Evolutionary conservation across 345 rosid species (phyloP).

Genomic region (Passiflora organensis): DNA sequence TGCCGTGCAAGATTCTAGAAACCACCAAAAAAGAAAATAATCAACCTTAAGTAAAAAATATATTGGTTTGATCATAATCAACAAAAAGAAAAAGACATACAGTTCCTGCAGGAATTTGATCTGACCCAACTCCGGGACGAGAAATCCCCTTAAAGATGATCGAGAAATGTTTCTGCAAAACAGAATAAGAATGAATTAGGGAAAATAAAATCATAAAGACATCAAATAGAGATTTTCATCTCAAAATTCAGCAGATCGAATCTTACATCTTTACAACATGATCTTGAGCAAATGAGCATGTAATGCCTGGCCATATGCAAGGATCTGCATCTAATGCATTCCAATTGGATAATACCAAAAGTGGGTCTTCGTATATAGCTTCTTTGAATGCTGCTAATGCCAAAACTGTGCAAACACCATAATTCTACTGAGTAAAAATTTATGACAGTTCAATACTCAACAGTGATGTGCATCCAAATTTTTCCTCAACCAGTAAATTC

Average conservation of each 20-base stretch:
- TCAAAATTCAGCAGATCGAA: conserved; percentile 1
- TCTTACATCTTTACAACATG: conserved; percentile 84
- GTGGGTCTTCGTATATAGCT: conserved; percentile 85
- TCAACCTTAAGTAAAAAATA: background rate
- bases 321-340: conserved; percentile 75
- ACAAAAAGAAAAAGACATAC: conserved; percentile 34
- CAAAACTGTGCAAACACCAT: conserved; percentile 39
- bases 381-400: conserved; percentile 77
- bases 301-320: conserved; percentile 75
- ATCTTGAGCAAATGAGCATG: conserved; percentile 48
- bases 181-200: conserved; percentile 9
- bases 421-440: conserved; percentile 20
- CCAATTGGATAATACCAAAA: conserved; percentile 71
- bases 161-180: conserved; percentile 69
- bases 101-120: conserved; percentile 66
- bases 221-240: background rate
- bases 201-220: background rate
- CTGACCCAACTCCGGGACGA: conserved; percentile 74
- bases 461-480: background rate
- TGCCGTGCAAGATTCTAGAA: conserved; percentile 67
- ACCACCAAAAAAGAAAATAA: conserved; percentile 15
- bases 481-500: conserved; percentile 1
- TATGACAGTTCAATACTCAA: background rate
- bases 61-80: background rate
- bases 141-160: conserved; percentile 69